Evolutionary conservation across 2,329 filamentous ascomycete genomes (phyloP).

Genomic region (Phyllosticta ampelicida): DNA sequence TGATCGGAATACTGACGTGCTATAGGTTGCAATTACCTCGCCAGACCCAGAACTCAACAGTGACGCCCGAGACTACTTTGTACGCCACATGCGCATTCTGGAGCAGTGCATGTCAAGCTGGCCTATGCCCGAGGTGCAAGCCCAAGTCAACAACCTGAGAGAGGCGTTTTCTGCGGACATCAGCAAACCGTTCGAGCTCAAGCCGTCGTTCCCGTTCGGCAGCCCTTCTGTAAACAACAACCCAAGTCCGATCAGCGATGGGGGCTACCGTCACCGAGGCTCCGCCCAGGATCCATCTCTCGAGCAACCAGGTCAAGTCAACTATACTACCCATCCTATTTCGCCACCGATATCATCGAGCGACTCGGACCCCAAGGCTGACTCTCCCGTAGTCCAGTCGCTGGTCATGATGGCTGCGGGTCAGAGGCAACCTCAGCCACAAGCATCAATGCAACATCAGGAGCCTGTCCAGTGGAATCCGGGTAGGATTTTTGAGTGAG

Average conservation of each 20-base stretch:
- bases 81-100: slow-evolving; percentile 84
- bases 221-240: slow-evolving; percentile 56
- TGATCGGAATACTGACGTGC: slow-evolving; percentile 15
- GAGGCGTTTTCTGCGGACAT: slow-evolving; percentile 84
- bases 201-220: slow-evolving; percentile 76
- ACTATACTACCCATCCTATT: slow-evolving; percentile 59
- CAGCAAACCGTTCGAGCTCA: slow-evolving; percentile 77
- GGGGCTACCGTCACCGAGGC: slow-evolving; percentile 41
- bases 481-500: slow-evolving; percentile 80
- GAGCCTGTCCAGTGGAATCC: slow-evolving; percentile 72
- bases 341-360: slow-evolving; percentile 70
- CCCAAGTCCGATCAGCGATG: slow-evolving; percentile 48
- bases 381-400: slow-evolving; percentile 62
- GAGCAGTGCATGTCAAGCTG: slow-evolving; percentile 74
- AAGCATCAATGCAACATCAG: slow-evolving; percentile 45
- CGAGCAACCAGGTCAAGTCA: slow-evolving; percentile 47
- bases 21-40: slow-evolving; percentile 78
- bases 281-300: slow-evolving; percentile 37
- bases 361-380: slow-evolving; percentile 63
- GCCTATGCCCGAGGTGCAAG: slow-evolving; percentile 83
- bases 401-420: slow-evolving; percentile 56
- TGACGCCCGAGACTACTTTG: slow-evolving; percentile 81
- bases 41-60: slow-evolving; percentile 79
- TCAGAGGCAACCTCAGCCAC: slow-evolving; percentile 38
- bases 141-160: slow-evolving; percentile 78